A percentile compares a stretch with the other conserved stretches of the same genome.
phyloP scores from a whole-genome alignment of 805 yeast genomes.

The Wickerhamiella alocasiicola region DNA sequence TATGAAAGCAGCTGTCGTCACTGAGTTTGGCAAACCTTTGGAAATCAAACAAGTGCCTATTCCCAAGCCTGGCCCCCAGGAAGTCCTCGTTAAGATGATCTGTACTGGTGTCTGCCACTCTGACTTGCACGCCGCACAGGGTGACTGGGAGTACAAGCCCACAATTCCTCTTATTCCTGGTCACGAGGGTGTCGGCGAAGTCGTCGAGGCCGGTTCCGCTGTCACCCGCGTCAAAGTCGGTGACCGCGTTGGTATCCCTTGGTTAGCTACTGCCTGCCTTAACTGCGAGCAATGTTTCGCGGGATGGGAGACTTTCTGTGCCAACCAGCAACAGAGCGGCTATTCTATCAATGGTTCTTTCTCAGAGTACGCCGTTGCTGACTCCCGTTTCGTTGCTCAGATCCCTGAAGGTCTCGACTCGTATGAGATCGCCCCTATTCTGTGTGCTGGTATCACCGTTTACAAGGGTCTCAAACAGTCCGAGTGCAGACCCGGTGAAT shows the following conservation, averaged over 20 bases:
- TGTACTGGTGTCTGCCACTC: conserved; percentile 93
- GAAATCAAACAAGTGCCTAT: conserved; percentile 64
- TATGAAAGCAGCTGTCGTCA: conserved; percentile 54
- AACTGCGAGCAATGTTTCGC: conserved; percentile 65
- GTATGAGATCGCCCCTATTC: conserved; percentile 65
- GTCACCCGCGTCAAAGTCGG: conserved; percentile 65
- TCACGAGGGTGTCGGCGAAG: conserved; percentile 83
- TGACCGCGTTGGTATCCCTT: conserved; percentile 72
- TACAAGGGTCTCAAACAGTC: conserved; percentile 84
- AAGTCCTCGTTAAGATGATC: conserved; percentile 66
- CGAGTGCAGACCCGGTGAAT: conserved; percentile 52
- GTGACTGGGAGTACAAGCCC: conserved; percentile 78
- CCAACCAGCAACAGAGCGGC: conserved; percentile 61
- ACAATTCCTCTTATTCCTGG: conserved; percentile 75
- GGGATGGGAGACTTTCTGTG: conserved; percentile 57
- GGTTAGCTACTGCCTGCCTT: conserved; percentile 71
- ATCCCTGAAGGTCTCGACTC: conserved; percentile 65
- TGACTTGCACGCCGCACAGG: conserved; percentile 87
- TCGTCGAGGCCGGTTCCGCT: conserved; percentile 60
- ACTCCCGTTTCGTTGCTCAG: conserved; percentile 74
- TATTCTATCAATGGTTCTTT: conserved; percentile 84
- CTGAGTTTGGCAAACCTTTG: conserved; percentile 51
- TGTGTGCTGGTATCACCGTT: conserved; percentile 86
- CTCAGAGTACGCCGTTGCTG: conserved; percentile 84
- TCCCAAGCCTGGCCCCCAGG: conserved; percentile 65